A percentile compares a stretch with the other conserved stretches of the same genome.
phyloP scores from a whole-genome alignment of 75 land plant genomes.

The Cunninghamia lanceolata region DNA sequence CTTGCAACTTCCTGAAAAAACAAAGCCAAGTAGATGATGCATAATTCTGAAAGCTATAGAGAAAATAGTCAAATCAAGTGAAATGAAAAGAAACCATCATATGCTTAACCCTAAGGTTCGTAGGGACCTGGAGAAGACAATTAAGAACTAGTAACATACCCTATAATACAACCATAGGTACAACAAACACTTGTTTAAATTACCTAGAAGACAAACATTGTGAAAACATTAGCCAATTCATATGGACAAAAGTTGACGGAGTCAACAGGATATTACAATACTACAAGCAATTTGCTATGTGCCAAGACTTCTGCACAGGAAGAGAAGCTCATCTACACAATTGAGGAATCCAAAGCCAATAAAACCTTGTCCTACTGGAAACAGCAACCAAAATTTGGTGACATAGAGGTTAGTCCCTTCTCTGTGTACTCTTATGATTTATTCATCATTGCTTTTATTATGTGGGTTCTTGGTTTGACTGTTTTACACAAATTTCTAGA shows the following conservation, averaged over 20 bases:
- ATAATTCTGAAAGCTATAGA: neutral
- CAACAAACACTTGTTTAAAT: neutral
- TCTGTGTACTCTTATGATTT: neutral
- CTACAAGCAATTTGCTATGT: neutral
- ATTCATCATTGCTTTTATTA: neutral
- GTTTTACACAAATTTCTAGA: neutral
- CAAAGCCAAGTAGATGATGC: neutral
- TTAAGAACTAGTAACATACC: neutral
- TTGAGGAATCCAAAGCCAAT: neutral
- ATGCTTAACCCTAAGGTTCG: neutral
- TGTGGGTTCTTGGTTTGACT: neutral
- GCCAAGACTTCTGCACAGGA: neutral
- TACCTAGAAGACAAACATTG: neutral
- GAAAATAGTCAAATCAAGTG: neutral
- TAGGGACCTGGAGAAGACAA: neutral
- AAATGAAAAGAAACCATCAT: neutral
- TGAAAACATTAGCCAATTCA: neutral
- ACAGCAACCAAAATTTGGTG: neutral
- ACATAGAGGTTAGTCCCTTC: neutral
- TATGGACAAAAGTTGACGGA: neutral
- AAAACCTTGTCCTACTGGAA: neutral
- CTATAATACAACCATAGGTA: neutral
- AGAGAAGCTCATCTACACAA: neutral
- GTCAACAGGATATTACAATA: neutral
- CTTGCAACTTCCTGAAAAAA: conserved; percentile 65